A percentile compares a stretch with the other conserved stretches of the same genome.
Conservation (phyloP, 1,284 basidiomycete species). For the Apiotrichum veenhuisii region DNA sequence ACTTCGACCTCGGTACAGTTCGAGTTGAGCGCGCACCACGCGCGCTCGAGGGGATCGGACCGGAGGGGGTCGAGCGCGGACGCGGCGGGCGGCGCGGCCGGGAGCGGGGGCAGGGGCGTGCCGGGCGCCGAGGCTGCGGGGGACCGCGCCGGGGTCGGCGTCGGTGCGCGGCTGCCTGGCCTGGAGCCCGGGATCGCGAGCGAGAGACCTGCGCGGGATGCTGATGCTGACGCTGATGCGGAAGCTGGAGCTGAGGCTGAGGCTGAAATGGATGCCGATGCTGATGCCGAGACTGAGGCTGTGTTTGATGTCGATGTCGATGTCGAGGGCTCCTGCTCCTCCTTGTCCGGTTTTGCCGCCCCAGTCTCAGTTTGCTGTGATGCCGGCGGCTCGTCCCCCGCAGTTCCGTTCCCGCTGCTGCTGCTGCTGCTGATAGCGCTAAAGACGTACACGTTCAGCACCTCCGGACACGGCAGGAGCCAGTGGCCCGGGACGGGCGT, state of each 20-base stretch:
- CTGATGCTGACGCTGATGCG: neutral
- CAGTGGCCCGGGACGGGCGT: slow-evolving; percentile 28
- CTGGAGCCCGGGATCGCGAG: too few species aligned
- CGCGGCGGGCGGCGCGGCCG: neutral
- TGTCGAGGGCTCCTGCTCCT: too few species aligned
- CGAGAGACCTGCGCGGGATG: too few species aligned
- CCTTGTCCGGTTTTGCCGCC: too few species aligned
- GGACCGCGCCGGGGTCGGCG: neutral
- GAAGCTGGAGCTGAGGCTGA: neutral
- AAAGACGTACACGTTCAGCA: slow-evolving; percentile 21
- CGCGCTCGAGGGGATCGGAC: slow-evolving; percentile 24
- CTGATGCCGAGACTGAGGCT: neutral
- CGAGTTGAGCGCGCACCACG: slow-evolving; percentile 27
- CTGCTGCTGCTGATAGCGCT: neutral
- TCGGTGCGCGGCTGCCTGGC: neutral
- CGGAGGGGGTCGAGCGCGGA: slow-evolving; percentile 11
- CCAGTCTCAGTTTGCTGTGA: too few species aligned
- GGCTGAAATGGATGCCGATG: neutral
- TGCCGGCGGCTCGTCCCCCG: too few species aligned
- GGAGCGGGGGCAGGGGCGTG: neutral
- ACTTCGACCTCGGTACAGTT: neutral
- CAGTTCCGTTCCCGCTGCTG: neutral
- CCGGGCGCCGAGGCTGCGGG: neutral
- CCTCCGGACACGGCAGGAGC: slow-evolving; percentile 27
- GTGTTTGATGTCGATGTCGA: too few species aligned